Percentiles rank a stretch among this genome's conserved stretches.
Conservation (phyloP, 495 filamentous ascomycete genomes). For the Antarctomyces pellizariae region DNA sequence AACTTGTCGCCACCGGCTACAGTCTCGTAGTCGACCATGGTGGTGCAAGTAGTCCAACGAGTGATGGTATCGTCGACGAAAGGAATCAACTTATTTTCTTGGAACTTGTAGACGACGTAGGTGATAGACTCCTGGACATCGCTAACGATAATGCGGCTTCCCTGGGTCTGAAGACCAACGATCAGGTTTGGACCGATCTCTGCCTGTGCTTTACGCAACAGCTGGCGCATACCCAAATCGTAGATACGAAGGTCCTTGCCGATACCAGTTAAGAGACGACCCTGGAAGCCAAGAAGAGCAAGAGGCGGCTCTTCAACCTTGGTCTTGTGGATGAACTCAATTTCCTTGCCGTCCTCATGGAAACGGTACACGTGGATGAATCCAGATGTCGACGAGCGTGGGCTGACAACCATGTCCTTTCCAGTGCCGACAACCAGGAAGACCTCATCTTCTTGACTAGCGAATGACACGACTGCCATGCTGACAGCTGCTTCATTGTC, state of each 20-base stretch:
- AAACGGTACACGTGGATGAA: conserved; percentile 90
- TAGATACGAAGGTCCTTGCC: conserved; percentile 67
- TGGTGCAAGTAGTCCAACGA: conserved; percentile 65
- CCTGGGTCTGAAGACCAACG: conserved; percentile 71
- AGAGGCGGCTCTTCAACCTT: conserved; percentile 71
- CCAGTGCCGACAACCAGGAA: conserved; percentile 88
- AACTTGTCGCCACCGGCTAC: conserved; percentile 93
- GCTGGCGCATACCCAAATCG: conserved; percentile 71
- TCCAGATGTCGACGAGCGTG: conserved; percentile 48
- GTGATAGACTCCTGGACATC: conserved; percentile 81
- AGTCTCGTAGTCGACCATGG: conserved; percentile 96
- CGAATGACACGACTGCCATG: conserved; percentile 59
- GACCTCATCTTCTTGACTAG: conserved; percentile 65
- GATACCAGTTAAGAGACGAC: conserved; percentile 62
- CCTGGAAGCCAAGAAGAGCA: conserved; percentile 79
- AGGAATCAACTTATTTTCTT: conserved; percentile 73
- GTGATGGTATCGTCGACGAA: conserved; percentile 78
- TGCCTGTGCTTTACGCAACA: conserved; percentile 77
- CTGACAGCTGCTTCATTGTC: conserved; percentile 87
- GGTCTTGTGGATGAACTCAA: conserved; percentile 94
- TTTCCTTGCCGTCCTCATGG: conserved; percentile 55
- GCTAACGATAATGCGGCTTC: conserved; percentile 72
- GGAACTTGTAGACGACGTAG: conserved; percentile 81
- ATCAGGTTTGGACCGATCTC: conserved; percentile 63
- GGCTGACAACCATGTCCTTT: conserved; percentile 62